These are phyloP conservation scores for Geotrichum carabidarum DNA, from an alignment of 1,139 yeast species.

Conservation along the genomic window DNA sequence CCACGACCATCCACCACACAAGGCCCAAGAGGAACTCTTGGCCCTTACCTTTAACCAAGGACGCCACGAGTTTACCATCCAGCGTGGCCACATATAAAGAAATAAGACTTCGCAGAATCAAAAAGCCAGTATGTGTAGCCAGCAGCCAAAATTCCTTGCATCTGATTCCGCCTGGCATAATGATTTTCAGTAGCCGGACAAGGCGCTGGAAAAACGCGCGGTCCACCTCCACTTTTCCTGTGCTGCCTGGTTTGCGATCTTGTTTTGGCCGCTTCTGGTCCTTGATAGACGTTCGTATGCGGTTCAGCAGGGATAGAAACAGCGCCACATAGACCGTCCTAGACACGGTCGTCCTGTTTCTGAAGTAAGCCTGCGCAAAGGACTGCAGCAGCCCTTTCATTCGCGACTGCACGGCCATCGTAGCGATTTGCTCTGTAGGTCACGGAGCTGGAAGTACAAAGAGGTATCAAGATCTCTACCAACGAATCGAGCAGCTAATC, in stretches of 20 bases:
- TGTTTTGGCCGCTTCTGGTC: constrained; percentile 20
- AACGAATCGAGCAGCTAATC: no score
- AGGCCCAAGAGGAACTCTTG: constrained; percentile 58
- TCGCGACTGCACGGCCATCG: constrained; percentile 16
- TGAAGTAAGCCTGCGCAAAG: constrained; percentile 22
- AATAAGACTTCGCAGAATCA: constrained; percentile 65
- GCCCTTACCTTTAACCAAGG: constrained; percentile 68
- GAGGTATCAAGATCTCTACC: not conserved
- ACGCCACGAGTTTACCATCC: constrained; percentile 82
- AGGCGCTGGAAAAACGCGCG: constrained; percentile 32
- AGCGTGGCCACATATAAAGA: constrained; percentile 80
- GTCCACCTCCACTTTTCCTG: constrained; percentile 35
- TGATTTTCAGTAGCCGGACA: constrained; percentile 32
- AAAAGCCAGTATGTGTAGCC: constrained; percentile 53
- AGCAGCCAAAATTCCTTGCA: constrained; percentile 42
- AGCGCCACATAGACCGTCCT: constrained; percentile 30
- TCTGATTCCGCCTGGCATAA: constrained; percentile 37
- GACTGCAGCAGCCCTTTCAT: constrained; percentile 16
- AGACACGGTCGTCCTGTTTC: constrained; percentile 29
- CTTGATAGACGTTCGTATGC: constrained; percentile 26
- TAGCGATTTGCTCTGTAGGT: not conserved
- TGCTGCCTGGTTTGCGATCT: constrained; percentile 14
- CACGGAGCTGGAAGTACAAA: not conserved
- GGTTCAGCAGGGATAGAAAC: constrained; percentile 25
- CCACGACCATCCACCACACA: constrained; percentile 76